These are phyloP conservation scores for Ceratocystis destructans DNA, from an alignment of 2,329 filamentous ascomycete genomes.

Conservation along the genomic window DNA sequence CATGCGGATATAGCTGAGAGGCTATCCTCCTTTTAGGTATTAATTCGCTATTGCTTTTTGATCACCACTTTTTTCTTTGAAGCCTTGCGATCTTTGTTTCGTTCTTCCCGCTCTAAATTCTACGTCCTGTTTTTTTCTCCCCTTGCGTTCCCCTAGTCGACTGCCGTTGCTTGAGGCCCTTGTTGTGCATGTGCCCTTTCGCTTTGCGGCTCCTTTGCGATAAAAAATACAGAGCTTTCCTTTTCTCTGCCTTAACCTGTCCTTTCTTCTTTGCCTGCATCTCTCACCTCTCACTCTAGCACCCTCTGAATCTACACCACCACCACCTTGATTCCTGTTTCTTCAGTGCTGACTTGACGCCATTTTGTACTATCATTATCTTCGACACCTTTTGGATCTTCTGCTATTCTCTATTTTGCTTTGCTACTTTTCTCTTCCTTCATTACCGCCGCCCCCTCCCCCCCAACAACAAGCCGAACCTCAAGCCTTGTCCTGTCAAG, in stretches of 20 bases:
- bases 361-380: background rate
- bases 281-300: background rate
- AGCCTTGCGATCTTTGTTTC: background rate
- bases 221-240: constrained; percentile 1
- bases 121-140: background rate
- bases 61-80: background rate
- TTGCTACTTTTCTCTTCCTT: background rate
- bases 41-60: background rate
- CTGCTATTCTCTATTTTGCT: background rate
- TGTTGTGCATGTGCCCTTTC: background rate
- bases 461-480: too few species aligned
- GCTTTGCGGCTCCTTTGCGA: background rate
- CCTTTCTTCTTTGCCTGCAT: constrained; percentile 6
- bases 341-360: background rate
- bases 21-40: too few species aligned
- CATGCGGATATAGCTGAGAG: too few species aligned
- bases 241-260: constrained; percentile 18
- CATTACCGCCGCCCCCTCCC: background rate
- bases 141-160: background rate
- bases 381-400: background rate
- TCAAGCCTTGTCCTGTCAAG: background rate
- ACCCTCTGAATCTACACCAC: too few species aligned
- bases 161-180: background rate
- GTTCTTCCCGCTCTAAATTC: background rate
- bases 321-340: too few species aligned